Evolutionary conservation across 176 grass and related monocot species (phyloP).

Genomic region (Oryza officinalis): DNA sequence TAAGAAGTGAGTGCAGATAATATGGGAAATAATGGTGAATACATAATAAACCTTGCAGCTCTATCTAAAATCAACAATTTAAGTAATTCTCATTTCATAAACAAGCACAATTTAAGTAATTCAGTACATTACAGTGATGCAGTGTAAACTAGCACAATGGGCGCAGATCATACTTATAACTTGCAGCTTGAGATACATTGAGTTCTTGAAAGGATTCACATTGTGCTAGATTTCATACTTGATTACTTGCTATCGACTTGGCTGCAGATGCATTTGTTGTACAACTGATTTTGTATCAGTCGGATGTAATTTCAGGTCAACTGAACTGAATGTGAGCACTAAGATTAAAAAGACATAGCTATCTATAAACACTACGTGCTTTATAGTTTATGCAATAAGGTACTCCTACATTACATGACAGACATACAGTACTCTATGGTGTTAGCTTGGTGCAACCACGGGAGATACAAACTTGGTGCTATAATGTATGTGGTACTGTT

Average conservation of each 20-base stretch:
- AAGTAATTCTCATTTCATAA: no score
- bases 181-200: neutral
- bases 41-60: slow-evolving; percentile 3
- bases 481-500: neutral
- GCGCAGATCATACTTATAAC: neutral
- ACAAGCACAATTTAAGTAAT: no score
- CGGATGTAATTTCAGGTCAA: neutral
- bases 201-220: neutral
- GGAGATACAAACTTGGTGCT: neutral
- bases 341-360: neutral
- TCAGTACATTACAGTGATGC: neutral
- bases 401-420: neutral
- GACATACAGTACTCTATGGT: neutral
- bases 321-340: neutral
- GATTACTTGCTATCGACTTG: neutral
- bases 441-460: neutral
- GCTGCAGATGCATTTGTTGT: neutral
- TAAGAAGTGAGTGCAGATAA: neutral
- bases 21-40: slow-evolving; percentile 1
- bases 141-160: neutral
- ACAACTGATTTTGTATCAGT: neutral
- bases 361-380: neutral
- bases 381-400: slow-evolving; percentile 16
- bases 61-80: neutral
- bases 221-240: neutral